These are phyloP conservation scores for Erodium moschatum DNA, from an alignment of 441 rosid species.

Conservation along the genomic window DNA sequence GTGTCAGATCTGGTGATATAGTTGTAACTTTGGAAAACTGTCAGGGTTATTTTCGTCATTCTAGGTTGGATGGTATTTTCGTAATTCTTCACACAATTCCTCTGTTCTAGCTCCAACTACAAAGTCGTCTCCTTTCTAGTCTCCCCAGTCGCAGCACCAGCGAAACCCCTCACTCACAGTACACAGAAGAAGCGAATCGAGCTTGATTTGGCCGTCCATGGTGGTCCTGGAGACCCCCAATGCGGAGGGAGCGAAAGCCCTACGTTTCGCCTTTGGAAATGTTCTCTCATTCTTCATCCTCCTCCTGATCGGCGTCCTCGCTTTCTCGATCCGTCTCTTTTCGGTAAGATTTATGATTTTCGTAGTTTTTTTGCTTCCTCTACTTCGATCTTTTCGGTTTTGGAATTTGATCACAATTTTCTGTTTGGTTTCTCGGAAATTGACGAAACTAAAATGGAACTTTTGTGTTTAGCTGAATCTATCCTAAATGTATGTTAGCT, in stretches of 20 bases:
- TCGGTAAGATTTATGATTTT: constrained; percentile 45
- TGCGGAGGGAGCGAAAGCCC: constrained; percentile 16
- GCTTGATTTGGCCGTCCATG: constrained; percentile 47
- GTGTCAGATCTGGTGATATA: too few relatives aligned
- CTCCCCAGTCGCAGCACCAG: not conserved
- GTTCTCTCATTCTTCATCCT: constrained; percentile 76
- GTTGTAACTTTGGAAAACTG: too few relatives aligned
- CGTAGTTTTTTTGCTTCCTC: not conserved
- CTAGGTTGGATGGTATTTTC: not conserved
- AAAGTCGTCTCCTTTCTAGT: constrained; percentile 5
- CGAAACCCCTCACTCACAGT: not conserved
- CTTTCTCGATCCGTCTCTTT: constrained; percentile 98
- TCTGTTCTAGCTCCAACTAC: not conserved
- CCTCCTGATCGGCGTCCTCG: constrained; percentile 83
- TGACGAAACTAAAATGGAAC: not conserved
- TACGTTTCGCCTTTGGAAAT: constrained; percentile 70
- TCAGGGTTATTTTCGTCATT: not conserved
- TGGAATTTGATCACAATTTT: not conserved
- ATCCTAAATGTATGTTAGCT: not conserved
- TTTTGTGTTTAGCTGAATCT: not conserved
- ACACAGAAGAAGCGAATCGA: constrained; percentile 13
- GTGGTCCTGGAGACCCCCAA: constrained; percentile 43
- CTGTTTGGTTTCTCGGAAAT: not conserved
- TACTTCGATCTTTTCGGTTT: not conserved
- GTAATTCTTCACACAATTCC: not conserved